phyloP scores from a whole-genome alignment of 257 asterid genomes.

The Nemophila menziesii region DNA sequence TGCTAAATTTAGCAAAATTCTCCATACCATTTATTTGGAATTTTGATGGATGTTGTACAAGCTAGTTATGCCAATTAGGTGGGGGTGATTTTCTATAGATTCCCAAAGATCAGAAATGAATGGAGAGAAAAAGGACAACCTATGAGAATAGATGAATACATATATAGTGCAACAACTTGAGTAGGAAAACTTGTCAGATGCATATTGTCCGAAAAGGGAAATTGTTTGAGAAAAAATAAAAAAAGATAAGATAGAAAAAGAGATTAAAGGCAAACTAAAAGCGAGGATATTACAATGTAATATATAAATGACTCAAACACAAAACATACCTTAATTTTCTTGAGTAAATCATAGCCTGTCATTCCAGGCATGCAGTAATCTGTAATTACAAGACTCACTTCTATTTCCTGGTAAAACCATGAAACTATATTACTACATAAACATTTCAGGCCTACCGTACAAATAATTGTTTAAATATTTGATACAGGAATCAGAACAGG shows the following conservation, averaged over 20 bases:
- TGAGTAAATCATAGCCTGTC: constrained; percentile 28
- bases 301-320: not conserved
- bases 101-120: constrained; percentile 33
- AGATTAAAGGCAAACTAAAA: not conserved
- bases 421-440: not conserved
- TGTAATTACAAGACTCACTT: constrained; percentile 18
- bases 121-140: constrained; percentile 25
- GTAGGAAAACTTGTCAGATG: constrained; percentile 2
- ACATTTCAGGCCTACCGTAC: not conserved
- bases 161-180: not conserved
- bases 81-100: constrained; percentile 31
- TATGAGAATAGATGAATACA: constrained; percentile 16
- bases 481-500: too few species aligned
- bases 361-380: constrained; percentile 32
- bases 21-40: too few species aligned
- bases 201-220: constrained; percentile 16
- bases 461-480: too few species aligned
- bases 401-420: constrained; percentile 16
- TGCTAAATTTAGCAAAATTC: constrained; percentile 16
- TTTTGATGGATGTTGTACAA: constrained; percentile 28
- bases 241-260: not conserved
- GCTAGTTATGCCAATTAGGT: constrained; percentile 23
- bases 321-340: constrained; percentile 31
- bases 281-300: too few species aligned
- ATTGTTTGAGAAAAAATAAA: not conserved